Evolutionary conservation across 108 stramenopile genomes (phyloP).

Genomic region (Poteriospumella lacustris): DNA sequence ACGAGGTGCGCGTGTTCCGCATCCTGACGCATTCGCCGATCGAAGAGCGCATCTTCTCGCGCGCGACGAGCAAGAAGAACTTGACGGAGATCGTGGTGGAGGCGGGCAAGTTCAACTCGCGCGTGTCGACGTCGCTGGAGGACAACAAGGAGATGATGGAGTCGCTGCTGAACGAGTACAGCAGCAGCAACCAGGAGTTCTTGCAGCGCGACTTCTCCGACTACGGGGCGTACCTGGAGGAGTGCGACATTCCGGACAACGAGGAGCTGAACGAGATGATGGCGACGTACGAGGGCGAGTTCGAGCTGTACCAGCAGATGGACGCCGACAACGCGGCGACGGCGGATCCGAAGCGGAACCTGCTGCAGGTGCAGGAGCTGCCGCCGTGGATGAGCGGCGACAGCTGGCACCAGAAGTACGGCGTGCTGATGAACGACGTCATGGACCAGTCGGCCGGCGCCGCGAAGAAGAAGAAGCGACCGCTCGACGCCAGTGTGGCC

Average conservation of each 20-base stretch:
- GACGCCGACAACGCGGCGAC: conserved; percentile 50
- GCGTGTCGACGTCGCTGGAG: conserved; percentile 31
- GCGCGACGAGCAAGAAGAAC: conserved; percentile 84
- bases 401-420: background rate
- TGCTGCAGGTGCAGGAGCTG: background rate
- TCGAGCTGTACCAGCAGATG: conserved; percentile 69
- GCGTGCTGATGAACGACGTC: conserved; percentile 62
- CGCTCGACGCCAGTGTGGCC: no score
- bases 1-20: conserved; percentile 79
- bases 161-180: conserved; percentile 1
- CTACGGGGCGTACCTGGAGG: conserved; percentile 60
- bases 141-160: conserved; percentile 27
- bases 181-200: background rate
- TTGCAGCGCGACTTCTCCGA: no score
- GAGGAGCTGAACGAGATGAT: conserved; percentile 69
- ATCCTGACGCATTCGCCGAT: conserved; percentile 80
- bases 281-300: conserved; percentile 80
- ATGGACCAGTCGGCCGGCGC: conserved; percentile 54
- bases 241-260: conserved; percentile 25
- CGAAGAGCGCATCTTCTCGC: conserved; percentile 79
- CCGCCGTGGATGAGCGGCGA: background rate
- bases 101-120: conserved; percentile 79
- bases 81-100: conserved; percentile 86
- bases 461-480: conserved; percentile 44
- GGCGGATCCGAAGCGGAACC: conserved; percentile 22